Evolutionary conservation across 352 stramenopile genomes (phyloP), one percentile per base, ranked within the genome.

Genomic region (Pythium folliculosum): DNA sequence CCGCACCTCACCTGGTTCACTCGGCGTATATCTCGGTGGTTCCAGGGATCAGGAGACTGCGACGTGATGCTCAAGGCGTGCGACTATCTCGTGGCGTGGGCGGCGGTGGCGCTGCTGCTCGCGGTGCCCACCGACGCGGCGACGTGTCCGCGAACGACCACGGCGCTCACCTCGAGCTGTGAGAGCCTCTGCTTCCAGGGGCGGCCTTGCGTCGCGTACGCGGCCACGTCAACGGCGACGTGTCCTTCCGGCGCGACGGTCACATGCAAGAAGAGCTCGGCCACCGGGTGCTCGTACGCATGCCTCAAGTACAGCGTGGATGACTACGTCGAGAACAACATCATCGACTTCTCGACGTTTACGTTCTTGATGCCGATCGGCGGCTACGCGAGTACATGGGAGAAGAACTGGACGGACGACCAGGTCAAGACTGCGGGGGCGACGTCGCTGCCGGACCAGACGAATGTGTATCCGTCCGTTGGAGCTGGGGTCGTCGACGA

Each of bases 281-380:
- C 51, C 43, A 62, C n/a, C 5, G 63, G 66, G 14, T 91, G 83
- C 54, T 58, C 67, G 9, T 79, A 80, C 61, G 76, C 83, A 59
- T 91, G 83, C 48, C 85, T 88, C 60, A 65, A 71, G 58, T 70
- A 85, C 60, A 55, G 68, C 7, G 27, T 62, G 3, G 69, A 67
- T 37, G 80, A 90, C 70, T 80, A 78, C 56, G 73, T 76, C 14
- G 69, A 66, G 30, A 77, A 77, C 59, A 80, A 76, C 27, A 66
- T 82, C 17, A 66, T 88, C 9, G 71, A 83, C 37, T 89, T 79
- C 58, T 77, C 67, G 5, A 44, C 67, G 25, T 88, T 88, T 55
- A 77, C 73, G 1, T 89, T 90, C 40, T 70, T 88, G 43, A 77
- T 90, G 48, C 78, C 82, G n/a, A 88, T 89, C 40, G 81, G 78